phyloP scores from a whole-genome alignment of 352 stramenopile species.

The Thraustochytrium sp. region DNA sequence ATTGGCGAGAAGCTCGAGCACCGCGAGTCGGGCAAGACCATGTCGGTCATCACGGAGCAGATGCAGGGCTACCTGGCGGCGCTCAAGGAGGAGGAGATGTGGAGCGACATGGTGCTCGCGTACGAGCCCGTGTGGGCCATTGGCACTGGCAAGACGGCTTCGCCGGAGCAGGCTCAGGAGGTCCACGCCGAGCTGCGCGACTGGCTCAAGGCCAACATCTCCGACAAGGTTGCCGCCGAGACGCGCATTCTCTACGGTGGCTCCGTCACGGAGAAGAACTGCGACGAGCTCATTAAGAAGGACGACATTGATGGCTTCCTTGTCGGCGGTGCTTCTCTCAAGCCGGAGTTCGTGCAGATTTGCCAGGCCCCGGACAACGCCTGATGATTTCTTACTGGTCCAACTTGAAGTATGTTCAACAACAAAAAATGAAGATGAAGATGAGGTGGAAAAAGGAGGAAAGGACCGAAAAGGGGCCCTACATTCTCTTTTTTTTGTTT shows the following conservation, averaged over 20 bases:
- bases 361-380: constrained; percentile 14
- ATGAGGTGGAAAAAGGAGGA: too few species aligned
- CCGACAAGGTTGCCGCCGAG: constrained; percentile 59
- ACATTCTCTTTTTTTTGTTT: too few species aligned
- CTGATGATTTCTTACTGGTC: not conserved
- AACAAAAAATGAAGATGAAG: too few species aligned
- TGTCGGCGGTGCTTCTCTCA: constrained; percentile 84
- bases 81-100: constrained; percentile 70
- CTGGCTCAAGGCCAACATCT: constrained; percentile 68
- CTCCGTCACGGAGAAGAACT: constrained; percentile 85
- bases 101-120: constrained; percentile 75
- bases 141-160: constrained; percentile 82
- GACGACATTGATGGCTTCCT: constrained; percentile 86
- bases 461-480: too few species aligned
- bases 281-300: constrained; percentile 72
- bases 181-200: constrained; percentile 60
- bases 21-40: constrained; percentile 73
- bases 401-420: too few species aligned
- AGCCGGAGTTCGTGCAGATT: constrained; percentile 81
- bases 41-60: constrained; percentile 89
- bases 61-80: constrained; percentile 79
- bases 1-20: constrained; percentile 84
- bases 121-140: constrained; percentile 97
- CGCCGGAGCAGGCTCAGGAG: constrained; percentile 76
- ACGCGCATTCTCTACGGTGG: constrained; percentile 63